These are phyloP conservation scores for Eimeria falciformis DNA, from an alignment of 169 alveolate species.

Conservation along the genomic window DNA sequence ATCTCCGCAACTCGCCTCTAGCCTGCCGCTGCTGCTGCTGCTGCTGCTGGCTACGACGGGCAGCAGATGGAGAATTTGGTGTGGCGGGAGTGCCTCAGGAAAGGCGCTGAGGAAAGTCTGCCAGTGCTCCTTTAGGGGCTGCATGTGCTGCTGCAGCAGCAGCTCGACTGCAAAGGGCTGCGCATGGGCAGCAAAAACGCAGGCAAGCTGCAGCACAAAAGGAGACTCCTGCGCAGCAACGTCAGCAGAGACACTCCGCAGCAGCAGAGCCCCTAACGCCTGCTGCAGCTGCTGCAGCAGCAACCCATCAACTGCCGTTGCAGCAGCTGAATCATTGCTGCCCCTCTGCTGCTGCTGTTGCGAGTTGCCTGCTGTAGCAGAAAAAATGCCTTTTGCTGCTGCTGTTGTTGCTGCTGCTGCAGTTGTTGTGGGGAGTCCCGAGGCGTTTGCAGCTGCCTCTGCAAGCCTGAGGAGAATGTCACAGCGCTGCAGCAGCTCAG, in stretches of 20 bases:
- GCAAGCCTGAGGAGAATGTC: slow-evolving; percentile 32
- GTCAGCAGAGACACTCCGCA: neutral
- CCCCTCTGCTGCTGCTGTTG: neutral
- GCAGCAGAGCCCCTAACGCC: slow-evolving; percentile 46
- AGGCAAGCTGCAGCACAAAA: slow-evolving; percentile 51
- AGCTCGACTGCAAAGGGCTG: slow-evolving; percentile 53
- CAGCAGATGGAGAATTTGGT: slow-evolving; percentile 36
- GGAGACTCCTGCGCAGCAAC: neutral
- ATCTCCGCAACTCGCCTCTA: slow-evolving; percentile 11
- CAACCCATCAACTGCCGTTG: slow-evolving; percentile 3
- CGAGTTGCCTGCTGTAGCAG: neutral
- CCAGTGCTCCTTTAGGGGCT: slow-evolving; percentile 19
- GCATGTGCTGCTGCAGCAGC: slow-evolving; percentile 68
- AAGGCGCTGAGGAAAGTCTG: slow-evolving; percentile 49
- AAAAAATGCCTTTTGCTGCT: neutral
- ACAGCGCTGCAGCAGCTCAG: slow-evolving; percentile 57
- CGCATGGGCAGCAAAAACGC: slow-evolving; percentile 29
- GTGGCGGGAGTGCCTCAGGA: slow-evolving; percentile 52
- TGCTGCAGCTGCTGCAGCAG: slow-evolving; percentile 64
- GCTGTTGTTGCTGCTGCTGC: slow-evolving; percentile 28
- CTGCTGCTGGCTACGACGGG: neutral
- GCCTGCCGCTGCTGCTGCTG: slow-evolving; percentile 41
- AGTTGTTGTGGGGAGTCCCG: neutral
- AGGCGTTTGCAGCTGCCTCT: slow-evolving; percentile 20
- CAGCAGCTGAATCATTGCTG: neutral